Evolutionary conservation across 345 rosid species (phyloP).

Genomic region (Cardamine chenopodiifolia): DNA sequence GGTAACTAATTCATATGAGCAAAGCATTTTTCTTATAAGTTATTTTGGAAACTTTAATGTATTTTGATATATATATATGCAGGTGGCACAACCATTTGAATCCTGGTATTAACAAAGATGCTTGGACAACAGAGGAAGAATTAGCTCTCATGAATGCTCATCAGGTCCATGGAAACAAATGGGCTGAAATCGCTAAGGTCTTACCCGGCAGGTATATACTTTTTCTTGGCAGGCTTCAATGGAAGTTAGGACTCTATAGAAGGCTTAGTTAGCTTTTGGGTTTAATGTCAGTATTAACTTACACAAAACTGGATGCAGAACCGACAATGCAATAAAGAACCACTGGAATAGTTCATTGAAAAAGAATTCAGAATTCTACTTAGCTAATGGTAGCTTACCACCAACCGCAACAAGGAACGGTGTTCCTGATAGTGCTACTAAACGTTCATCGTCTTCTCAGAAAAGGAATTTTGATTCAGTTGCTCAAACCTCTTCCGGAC

Average conservation of each 20-base stretch:
- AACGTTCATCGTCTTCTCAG: slow-evolving; percentile 40
- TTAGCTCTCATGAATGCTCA: slow-evolving; percentile 81
- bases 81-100: slow-evolving; percentile 99
- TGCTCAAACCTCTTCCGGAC: slow-evolving; percentile 54
- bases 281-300: slow-evolving; percentile 6
- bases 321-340: slow-evolving; percentile 93
- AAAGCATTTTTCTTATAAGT: slow-evolving; percentile 8
- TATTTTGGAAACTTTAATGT: slow-evolving; percentile 24
- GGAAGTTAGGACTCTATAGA: slow-evolving; percentile 9
- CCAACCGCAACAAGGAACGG: slow-evolving; percentile 59
- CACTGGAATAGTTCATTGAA: slow-evolving; percentile 99
- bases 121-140: slow-evolving; percentile 95
- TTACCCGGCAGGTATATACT: slow-evolving; percentile 88
- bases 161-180: slow-evolving; percentile 73
- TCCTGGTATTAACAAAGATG: slow-evolving; percentile 91
- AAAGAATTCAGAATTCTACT: slow-evolving; percentile 80
- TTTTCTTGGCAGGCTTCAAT: background rate
- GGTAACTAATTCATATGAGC: slow-evolving; percentile 49
- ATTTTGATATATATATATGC: slow-evolving; percentile 33
- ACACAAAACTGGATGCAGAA: slow-evolving; percentile 53
- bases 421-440: slow-evolving; percentile 49
- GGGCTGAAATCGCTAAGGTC: slow-evolving; percentile 98
- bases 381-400: slow-evolving; percentile 75
- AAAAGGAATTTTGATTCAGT: slow-evolving; percentile 56
- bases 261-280: slow-evolving; percentile 5